Conservation (phyloP, 148 eudicot genomes). For the Pharnaceum exiguum region DNA sequence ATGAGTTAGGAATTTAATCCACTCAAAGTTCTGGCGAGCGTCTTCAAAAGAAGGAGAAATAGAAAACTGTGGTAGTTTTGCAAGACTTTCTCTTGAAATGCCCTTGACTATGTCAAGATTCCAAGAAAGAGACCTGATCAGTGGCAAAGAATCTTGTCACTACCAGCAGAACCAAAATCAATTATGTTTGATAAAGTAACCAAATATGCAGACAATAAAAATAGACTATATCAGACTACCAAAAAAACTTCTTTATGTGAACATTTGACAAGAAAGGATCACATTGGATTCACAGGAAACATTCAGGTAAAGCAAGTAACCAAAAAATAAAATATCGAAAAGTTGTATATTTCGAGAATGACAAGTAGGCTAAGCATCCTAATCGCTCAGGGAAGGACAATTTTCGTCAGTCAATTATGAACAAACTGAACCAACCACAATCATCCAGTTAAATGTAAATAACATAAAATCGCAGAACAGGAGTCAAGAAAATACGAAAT, state of each 20-base stretch:
- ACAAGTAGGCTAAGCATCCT: too few species aligned
- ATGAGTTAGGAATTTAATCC: slow-evolving; percentile 32
- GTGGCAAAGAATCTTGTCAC: not conserved
- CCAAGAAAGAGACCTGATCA: slow-evolving; percentile 21
- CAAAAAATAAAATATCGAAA: not conserved
- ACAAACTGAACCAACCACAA: too few species aligned
- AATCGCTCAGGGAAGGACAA: too few species aligned
- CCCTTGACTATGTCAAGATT: slow-evolving; percentile 23
- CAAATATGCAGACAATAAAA: not conserved
- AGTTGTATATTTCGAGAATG: too few species aligned
- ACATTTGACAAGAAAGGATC: not conserved
- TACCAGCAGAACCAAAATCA: not conserved
- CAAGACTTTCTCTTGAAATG: slow-evolving; percentile 7
- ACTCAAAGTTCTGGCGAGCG: slow-evolving; percentile 25
- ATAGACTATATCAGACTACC: not conserved
- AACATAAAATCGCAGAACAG: too few species aligned
- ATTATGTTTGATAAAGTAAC: not conserved
- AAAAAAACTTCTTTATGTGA: not conserved
- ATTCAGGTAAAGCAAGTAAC: not conserved
- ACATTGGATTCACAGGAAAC: not conserved
- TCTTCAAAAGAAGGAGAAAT: slow-evolving; percentile 26
- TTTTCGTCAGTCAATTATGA: too few species aligned
- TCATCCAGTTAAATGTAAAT: too few species aligned
- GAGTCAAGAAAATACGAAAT: too few species aligned
- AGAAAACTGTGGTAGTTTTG: slow-evolving; percentile 20